These are phyloP conservation scores for Penicillium dipodomyicola DNA, from an alignment of 495 filamentous ascomycete species.

Conservation along the genomic window DNA sequence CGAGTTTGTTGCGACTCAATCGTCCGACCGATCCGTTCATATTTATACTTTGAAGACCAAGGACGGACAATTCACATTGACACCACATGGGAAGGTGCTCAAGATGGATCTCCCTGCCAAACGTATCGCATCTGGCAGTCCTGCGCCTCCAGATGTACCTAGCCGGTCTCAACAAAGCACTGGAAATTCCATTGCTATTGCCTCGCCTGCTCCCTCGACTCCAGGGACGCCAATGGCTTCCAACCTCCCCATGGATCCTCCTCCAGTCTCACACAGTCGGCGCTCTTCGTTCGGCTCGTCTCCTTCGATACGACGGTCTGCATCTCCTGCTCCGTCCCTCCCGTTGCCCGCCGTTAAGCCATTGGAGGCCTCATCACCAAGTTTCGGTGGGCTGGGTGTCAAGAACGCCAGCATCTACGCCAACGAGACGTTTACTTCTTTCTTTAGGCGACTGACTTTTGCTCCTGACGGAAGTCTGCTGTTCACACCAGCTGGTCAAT, in stretches of 20 bases:
- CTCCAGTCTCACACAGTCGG: conserved; percentile 84
- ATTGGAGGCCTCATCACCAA: conserved; percentile 79
- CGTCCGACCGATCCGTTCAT: conserved; percentile 95
- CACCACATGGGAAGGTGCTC: conserved; percentile 66
- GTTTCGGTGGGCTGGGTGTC: conserved; percentile 58
- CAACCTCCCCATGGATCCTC: conserved; percentile 95
- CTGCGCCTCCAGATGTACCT: conserved; percentile 78
- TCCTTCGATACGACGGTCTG: conserved; percentile 78
- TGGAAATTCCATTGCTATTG: conserved; percentile 58
- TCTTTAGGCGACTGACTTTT: conserved; percentile 93
- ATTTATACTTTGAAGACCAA: conserved; percentile 96
- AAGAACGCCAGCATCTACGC: conserved; percentile 89
- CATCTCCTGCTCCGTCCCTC: conserved; percentile 91
- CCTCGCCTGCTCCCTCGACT: conserved; percentile 84
- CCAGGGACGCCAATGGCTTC: conserved; percentile 92
- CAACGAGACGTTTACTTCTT: conserved; percentile 97
- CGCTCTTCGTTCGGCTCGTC: conserved; percentile 94
- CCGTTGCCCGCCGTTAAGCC: conserved; percentile 97
- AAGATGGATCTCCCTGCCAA: conserved; percentile 91
- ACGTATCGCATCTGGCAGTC: conserved; percentile 87
- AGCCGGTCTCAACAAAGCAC: conserved; percentile 56
- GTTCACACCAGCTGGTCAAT: conserved; percentile 95
- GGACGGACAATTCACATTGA: conserved; percentile 91
- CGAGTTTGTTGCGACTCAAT: conserved; percentile 97
- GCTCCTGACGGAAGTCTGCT: conserved; percentile 93